Percentiles rank a stretch among this genome's conserved stretches.
These are phyloP conservation scores for Eustoma russellianum DNA, from an alignment of 257 asterid species.

Conservation along the genomic window DNA sequence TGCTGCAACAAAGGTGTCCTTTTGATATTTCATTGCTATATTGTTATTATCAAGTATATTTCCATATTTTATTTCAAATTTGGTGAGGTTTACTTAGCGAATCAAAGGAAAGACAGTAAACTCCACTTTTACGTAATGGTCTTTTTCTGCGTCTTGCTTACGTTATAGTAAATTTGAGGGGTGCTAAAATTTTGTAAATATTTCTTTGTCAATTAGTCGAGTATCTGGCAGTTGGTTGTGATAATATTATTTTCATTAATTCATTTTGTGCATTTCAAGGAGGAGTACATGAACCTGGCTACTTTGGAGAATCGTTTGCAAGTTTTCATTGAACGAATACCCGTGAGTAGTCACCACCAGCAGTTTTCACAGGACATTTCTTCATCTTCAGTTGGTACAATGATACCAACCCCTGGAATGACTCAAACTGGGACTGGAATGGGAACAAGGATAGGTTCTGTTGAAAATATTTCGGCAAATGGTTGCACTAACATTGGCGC, in stretches of 20 bases:
- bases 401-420: conserved; percentile 99
- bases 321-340: conserved; percentile 38
- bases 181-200: neutral
- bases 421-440: conserved; percentile 48
- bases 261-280: conserved; percentile 34
- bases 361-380: conserved; percentile 55
- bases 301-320: conserved; percentile 77
- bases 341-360: conserved; percentile 52
- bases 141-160: neutral
- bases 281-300: conserved; percentile 62
- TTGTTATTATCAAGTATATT: conserved; percentile 1
- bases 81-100: no score
- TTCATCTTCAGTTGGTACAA: conserved; percentile 62
- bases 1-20: conserved; percentile 70
- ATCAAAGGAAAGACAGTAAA: no score
- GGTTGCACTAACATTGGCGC: conserved; percentile 42
- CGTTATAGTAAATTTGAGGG: neutral
- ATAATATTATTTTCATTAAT: neutral
- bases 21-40: neutral
- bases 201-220: neutral
- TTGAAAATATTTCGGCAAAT: conserved; percentile 47
- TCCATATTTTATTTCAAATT: neutral
- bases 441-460: conserved; percentile 44
- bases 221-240: neutral
- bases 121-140: no score